These are phyloP conservation scores for Porogramme epimiltina DNA, from an alignment of 1,284 basidiomycete species.

Conservation along the genomic window DNA sequence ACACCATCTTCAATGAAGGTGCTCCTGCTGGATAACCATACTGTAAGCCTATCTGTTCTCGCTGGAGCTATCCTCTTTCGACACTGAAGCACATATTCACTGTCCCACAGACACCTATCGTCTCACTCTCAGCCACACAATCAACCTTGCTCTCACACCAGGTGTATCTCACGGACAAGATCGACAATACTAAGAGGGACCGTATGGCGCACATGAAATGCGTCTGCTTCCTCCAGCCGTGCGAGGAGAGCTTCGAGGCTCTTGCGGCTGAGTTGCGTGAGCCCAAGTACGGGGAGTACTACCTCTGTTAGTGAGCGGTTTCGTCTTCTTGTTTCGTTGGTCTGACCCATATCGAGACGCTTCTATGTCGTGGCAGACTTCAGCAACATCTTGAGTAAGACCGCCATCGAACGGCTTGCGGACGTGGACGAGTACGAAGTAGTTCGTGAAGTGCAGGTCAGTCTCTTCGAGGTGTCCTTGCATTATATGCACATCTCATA, in stretches of 20 bases:
- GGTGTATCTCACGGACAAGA: constrained; percentile 96
- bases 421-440: constrained; percentile 96
- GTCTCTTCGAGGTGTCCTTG: constrained; percentile 21
- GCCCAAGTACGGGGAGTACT: constrained; percentile 96
- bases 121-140: constrained; percentile 94
- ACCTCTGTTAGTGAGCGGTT: constrained; percentile 88
- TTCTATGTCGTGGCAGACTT: constrained; percentile 70
- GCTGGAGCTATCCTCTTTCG: too few species aligned
- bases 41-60: constrained; percentile 58
- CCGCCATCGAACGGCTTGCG: constrained; percentile 90
- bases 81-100: neutral
- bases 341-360: neutral
- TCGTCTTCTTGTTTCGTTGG: constrained; percentile 14
- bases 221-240: constrained; percentile 89
- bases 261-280: constrained; percentile 84
- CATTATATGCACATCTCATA: neutral
- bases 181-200: constrained; percentile 90
- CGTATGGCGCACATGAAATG: constrained; percentile 96
- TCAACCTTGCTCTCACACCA: constrained; percentile 94
- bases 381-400: constrained; percentile 91
- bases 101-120: constrained; percentile 84
- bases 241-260: constrained; percentile 79
- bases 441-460: constrained; percentile 93
- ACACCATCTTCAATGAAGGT: constrained; percentile 94
- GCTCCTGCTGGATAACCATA: constrained; percentile 93